These are phyloP conservation scores for Piper longum DNA, from an alignment of 164 flowering plant genomes.

Conservation along the genomic window DNA sequence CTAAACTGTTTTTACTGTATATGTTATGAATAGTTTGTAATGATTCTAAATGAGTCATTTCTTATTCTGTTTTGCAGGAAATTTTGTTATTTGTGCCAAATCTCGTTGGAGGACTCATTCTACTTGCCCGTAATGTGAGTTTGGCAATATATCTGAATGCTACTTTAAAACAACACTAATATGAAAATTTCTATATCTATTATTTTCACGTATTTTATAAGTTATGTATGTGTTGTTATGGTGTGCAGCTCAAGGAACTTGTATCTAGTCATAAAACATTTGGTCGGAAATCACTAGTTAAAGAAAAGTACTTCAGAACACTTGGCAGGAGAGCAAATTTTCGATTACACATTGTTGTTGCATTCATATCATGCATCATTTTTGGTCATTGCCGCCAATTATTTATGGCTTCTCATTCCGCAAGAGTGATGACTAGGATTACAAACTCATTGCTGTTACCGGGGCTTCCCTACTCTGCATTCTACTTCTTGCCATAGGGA, in stretches of 20 bases:
- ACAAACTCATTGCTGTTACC: slow-evolving; percentile 31
- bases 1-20: no score
- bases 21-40: no score
- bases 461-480: slow-evolving; percentile 35
- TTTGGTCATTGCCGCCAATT: slow-evolving; percentile 44
- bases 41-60: neutral
- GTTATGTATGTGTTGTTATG: neutral
- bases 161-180: neutral
- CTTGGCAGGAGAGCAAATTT: slow-evolving; percentile 49
- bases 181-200: neutral
- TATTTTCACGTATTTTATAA: neutral
- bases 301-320: slow-evolving; percentile 24
- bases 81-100: slow-evolving; percentile 56
- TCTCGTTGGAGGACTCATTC: slow-evolving; percentile 56
- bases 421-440: slow-evolving; percentile 17
- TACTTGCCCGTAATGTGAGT: slow-evolving; percentile 66
- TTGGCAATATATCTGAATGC: neutral
- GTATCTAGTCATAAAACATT: slow-evolving; percentile 18
- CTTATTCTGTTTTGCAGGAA: slow-evolving; percentile 38
- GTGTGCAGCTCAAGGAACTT: slow-evolving; percentile 49
- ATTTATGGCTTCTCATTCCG: slow-evolving; percentile 38
- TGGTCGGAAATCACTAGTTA: slow-evolving; percentile 3
- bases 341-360: slow-evolving; percentile 32
- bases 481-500: slow-evolving; percentile 28
- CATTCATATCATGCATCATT: slow-evolving; percentile 36